Conservation (phyloP, 2,329 filamentous ascomycete genomes). For the Chrysosporium keratinophilum region DNA sequence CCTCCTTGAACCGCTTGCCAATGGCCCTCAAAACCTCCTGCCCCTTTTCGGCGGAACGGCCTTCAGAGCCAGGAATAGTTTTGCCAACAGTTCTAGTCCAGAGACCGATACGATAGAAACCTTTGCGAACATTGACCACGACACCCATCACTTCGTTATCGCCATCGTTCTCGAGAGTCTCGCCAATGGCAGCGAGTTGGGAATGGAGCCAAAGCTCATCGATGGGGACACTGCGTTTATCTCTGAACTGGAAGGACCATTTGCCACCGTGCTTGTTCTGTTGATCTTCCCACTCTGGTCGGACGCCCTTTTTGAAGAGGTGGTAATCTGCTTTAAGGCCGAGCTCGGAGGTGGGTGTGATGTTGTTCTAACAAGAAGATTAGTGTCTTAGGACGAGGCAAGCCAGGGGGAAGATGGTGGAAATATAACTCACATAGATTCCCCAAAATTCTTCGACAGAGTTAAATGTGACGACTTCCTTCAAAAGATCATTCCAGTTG, state of each 20-base stretch:
- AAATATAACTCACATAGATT: constrained; percentile 67
- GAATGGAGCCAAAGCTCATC: constrained; percentile 95
- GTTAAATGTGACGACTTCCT: constrained; percentile 97
- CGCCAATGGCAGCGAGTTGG: constrained; percentile 91
- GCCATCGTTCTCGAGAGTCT: constrained; percentile 85
- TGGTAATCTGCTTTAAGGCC: constrained; percentile 98
- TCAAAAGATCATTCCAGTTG: constrained; percentile 96
- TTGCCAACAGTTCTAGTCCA: constrained; percentile 95
- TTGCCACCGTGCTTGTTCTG: constrained; percentile 99
- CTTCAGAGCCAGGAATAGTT: constrained; percentile 65
- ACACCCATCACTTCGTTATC: constrained; percentile 99
- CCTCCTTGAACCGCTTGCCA: constrained; percentile 83
- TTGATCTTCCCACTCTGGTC: constrained; percentile 94
- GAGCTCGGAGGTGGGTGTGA: constrained; percentile 88
- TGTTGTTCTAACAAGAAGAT: constrained; percentile 68
- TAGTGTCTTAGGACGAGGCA: neutral
- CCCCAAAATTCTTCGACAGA: constrained; percentile 99
- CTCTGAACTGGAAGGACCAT: constrained; percentile 88
- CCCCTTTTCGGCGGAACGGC: constrained; percentile 68
- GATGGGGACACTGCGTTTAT: constrained; percentile 83
- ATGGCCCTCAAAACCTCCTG: constrained; percentile 75
- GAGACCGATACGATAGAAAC: constrained; percentile 92
- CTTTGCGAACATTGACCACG: constrained; percentile 96
- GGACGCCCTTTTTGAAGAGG: constrained; percentile 94
- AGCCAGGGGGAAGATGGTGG: neutral